Percentiles rank a stretch among this genome's conserved stretches.
Evolutionary conservation across 768 basidiomycete species (phyloP).

Genomic region (Dacryopinax spathularia): DNA sequence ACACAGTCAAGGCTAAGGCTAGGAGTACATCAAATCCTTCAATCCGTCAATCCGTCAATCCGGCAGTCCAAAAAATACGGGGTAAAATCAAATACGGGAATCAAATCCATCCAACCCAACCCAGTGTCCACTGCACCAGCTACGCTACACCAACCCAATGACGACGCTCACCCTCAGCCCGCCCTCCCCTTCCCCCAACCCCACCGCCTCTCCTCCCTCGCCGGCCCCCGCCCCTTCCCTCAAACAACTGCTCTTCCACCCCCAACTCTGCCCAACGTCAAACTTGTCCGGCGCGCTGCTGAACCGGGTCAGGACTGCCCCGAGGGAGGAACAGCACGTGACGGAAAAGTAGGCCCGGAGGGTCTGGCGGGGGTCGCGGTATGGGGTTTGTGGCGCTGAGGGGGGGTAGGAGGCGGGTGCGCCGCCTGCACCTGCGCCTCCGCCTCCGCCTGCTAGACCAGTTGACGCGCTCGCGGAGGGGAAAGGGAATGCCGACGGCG

Average conservation of each 20-base stretch:
- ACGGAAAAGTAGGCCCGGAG: constrained; percentile 75
- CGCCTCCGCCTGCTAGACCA: not conserved
- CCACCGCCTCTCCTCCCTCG: constrained; percentile 13
- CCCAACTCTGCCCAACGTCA: constrained; percentile 78
- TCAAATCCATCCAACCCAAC: not conserved
- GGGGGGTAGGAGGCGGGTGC: constrained; percentile 31
- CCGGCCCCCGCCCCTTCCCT: constrained; percentile 26
- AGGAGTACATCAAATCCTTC: too few relatives aligned
- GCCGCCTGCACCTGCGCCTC: constrained; percentile 19
- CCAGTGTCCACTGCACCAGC: not conserved
- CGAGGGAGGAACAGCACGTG: constrained; percentile 65
- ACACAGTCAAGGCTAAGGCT: too few relatives aligned
- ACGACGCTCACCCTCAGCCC: constrained; percentile 71
- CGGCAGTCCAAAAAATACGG: too few relatives aligned
- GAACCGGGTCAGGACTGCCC: constrained; percentile 70
- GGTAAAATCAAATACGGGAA: too few relatives aligned
- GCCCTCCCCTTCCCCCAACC: constrained; percentile 32
- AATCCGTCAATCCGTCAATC: too few relatives aligned
- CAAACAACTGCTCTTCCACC: constrained; percentile 63
- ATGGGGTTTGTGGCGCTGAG: constrained; percentile 45
- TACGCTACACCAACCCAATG: constrained; percentile 49
- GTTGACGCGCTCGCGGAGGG: not conserved
- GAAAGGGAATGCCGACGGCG: constrained; percentile 1
- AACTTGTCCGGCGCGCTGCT: constrained; percentile 77
- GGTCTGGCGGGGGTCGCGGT: constrained; percentile 55